A percentile compares a stretch with the other conserved stretches of the same genome.
These are phyloP conservation scores for Clitocybe nebularis DNA, from an alignment of 1,284 basidiomycete genomes.

Conservation along the genomic window DNA sequence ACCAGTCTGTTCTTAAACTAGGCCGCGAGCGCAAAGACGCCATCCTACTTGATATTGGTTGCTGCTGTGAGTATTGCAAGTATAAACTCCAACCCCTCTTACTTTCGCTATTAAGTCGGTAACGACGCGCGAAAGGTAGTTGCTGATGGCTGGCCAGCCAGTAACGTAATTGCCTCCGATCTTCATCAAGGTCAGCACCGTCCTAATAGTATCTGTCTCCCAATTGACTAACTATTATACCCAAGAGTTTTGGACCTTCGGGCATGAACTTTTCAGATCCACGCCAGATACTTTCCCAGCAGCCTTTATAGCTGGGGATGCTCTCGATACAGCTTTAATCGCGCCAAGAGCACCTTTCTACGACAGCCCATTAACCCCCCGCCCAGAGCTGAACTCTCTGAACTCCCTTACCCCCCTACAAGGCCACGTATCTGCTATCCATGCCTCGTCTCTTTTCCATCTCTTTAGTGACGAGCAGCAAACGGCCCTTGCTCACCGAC, in stretches of 20 bases:
- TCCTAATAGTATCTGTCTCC: not conserved
- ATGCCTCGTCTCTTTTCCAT: constrained; percentile 46
- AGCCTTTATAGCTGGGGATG: constrained; percentile 1
- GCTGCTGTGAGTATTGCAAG: constrained; percentile 49
- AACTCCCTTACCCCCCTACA: constrained; percentile 38
- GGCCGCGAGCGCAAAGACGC: constrained; percentile 34
- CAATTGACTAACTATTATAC: not conserved
- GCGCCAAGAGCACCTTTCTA: constrained; percentile 26
- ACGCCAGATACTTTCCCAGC: constrained; percentile 37
- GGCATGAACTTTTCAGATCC: constrained; percentile 33
- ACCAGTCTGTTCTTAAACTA: constrained; percentile 37
- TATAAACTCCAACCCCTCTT: no score
- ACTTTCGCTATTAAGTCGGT: no score
- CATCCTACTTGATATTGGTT: constrained; percentile 45
- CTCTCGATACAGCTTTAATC: constrained; percentile 24
- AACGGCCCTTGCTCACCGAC: constrained; percentile 30
- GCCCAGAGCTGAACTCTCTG: constrained; percentile 26
- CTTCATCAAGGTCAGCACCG: constrained; percentile 20
- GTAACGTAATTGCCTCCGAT: constrained; percentile 28
- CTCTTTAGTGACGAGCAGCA: constrained; percentile 44
- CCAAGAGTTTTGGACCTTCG: constrained; percentile 36
- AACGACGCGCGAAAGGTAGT: constrained; percentile 24
- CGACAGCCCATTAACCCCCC: constrained; percentile 19
- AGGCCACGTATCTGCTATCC: constrained; percentile 39
- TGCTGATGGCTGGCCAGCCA: constrained; percentile 25